Percentiles rank a stretch among this genome's conserved stretches.
phyloP scores from a whole-genome alignment of 352 stramenopile genomes.

The Pythium monospermum region DNA sequence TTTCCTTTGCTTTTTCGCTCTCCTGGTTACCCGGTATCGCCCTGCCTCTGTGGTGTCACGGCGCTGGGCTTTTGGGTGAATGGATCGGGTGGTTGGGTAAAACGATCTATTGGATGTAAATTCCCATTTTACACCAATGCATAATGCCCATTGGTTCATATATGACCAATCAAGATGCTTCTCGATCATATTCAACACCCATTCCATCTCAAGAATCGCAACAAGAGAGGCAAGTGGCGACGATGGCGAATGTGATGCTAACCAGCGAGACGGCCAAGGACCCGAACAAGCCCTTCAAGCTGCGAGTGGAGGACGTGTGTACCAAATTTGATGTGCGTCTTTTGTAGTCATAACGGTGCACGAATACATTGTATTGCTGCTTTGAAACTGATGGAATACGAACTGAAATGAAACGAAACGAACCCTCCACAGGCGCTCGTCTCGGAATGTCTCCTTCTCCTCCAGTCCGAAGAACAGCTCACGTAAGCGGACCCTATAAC shows the following conservation, averaged over 20 bases:
- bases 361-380: no score
- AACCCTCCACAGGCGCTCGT: constrained; percentile 53
- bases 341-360: no score
- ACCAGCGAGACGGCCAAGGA: constrained; percentile 85
- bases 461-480: constrained; percentile 73
- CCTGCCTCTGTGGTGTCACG: constrained; percentile 16
- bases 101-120: no score
- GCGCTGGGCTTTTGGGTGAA: constrained; percentile 3
- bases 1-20: constrained; percentile 4
- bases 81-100: constrained; percentile 16
- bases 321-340: constrained; percentile 64
- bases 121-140: no score
- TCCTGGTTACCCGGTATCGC: no score
- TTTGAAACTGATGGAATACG: no score
- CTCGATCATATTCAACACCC: constrained; percentile 6
- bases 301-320: constrained; percentile 82
- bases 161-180: not conserved
- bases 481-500: constrained; percentile 28
- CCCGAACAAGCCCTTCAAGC: constrained; percentile 84
- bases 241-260: constrained; percentile 86
- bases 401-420: no score
- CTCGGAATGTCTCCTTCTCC: constrained; percentile 63
- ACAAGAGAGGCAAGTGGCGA: not conserved
- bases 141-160: no score
- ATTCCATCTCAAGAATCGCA: not conserved